Evolutionary conservation across 2,329 filamentous ascomycete species (phyloP), one percentile per base, ranked within the genome.

Genomic region (Fusarium torreyae): DNA sequence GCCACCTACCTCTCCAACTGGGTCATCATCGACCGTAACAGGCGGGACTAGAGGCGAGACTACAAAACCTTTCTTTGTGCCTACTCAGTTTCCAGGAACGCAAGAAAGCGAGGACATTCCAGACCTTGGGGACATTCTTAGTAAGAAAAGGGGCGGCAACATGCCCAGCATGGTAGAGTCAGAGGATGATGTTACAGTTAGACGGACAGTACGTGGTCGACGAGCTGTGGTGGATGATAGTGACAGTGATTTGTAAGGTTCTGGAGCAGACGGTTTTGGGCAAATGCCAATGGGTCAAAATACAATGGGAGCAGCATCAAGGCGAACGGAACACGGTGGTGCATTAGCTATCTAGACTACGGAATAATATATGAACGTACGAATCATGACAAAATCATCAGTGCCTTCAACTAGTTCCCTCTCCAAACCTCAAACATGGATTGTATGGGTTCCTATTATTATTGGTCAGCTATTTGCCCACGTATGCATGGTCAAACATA

Each of bases 91-190:
- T 26, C 71, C 76, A 1, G 75, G 75, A 5, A 82, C 80, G 7
- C 82, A 84, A 54, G 81, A 82, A 7, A 81, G 79, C 50, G 81
- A 83, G 22, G 80, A 76, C 18, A 71, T 81, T 7, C 79, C 79
- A 5, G 80, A 80, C 11, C 51, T 80, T 3, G 77, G 81, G n/a
- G 58, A 61, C 4, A 63, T 80, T 33, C 63, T 76, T 15, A 65
- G 52, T 31, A 69, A 64, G 50, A 48, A 31, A 31, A 54, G 33
- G 22, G 52, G 43, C 26, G 49, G 26, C 6, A 36, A 38, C 20
- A 49, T 33, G 43, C 14, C 33, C 24, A 28, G 11, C 33, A 52
- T 34, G 33, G 68, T 57, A 11, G 54, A 52, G 17, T 75, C 55
- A 8, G 74, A 66, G 17, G 72, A 74, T 5, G 68, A 71, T n/a